These are phyloP conservation scores for Geotrichum aggregatum DNA, from an alignment of 1,139 yeast genomes.

Conservation along the genomic window DNA sequence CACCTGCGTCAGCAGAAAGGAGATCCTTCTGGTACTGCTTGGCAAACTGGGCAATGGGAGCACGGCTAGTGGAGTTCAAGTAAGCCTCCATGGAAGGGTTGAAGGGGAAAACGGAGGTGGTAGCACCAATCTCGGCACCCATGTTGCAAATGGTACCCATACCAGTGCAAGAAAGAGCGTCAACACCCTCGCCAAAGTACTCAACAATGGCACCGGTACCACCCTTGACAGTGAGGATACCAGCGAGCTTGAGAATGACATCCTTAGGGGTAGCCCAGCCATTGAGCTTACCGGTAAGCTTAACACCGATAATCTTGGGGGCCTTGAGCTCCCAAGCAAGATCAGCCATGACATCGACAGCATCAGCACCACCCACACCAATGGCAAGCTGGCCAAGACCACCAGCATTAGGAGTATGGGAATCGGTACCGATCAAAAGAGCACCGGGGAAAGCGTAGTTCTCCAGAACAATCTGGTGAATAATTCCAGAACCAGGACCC, in stretches of 20 bases:
- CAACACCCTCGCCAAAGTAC: constrained; percentile 96
- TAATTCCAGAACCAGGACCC: constrained; percentile 99
- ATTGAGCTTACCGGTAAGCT: constrained; percentile 88
- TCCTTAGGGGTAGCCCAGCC: constrained; percentile 99
- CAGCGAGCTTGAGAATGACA: constrained; percentile 90
- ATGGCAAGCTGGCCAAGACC: constrained; percentile 98
- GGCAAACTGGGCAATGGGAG: constrained; percentile 78
- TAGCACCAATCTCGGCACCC: constrained; percentile 99
- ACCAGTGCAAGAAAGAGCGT: constrained; percentile 96
- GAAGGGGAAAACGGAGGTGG: constrained; percentile 97
- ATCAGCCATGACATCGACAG: constrained; percentile 95
- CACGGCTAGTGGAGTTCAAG: constrained; percentile 84
- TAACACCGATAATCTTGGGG: constrained; percentile 95
- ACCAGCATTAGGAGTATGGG: constrained; percentile 99
- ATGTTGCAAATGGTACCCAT: constrained; percentile 99
- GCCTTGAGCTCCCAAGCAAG: constrained; percentile 98
- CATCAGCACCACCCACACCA: constrained; percentile 99
- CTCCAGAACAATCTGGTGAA: constrained; percentile 95
- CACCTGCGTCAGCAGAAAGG: constrained; percentile 88
- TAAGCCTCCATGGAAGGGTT: constrained; percentile 86
- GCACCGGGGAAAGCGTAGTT: constrained; percentile 99
- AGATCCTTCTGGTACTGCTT: constrained; percentile 65
- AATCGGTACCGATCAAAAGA: constrained; percentile 94
- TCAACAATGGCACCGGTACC: constrained; percentile 98
- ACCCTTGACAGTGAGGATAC: constrained; percentile 96